Base-by-base conservation (phyloP, 2,329 filamentous ascomycete species). In the Fusarium udum region DNA sequence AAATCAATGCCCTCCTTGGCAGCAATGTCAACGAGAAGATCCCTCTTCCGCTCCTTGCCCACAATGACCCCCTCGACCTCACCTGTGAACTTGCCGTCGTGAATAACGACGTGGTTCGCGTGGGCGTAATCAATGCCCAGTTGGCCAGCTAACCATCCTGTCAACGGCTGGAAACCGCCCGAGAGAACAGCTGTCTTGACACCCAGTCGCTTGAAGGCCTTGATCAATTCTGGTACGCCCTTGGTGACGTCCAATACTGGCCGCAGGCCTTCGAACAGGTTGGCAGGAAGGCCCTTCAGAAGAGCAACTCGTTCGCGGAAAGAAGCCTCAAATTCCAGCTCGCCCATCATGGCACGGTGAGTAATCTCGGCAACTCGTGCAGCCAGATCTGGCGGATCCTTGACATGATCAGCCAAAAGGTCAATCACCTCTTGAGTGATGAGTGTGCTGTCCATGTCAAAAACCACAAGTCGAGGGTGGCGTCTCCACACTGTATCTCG, bases 361-460 rank as follows among this genome's bases (percentile, higher is more conserved):
- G 96, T 99, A 76, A 99, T 98, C 77, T 92, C 90, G 15, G 94
- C 93, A 43, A 99, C 95, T 77, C 93, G 86, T 60, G 91, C 91
- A 76, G 94, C 91, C n/a, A 97, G 88, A 59, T 94, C 93, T 5
- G 89, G 83, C 79, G 88, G 84, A 82, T 93, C 84, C 53, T 84
- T 86, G 77, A 97, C 90, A 42, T 92, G 92, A 61, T 92, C 91
- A 8, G 96, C 96, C 64, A 99, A 92, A 78, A 98, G 91, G 82
- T 99, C 96, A 80, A 99, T 98, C 69, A 98, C 95, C 84, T 99
- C 96, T 82, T 99, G 95, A 61, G 95, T 93, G 80, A 99, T 98
- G 68, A 99, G 88, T 0, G 96, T 99, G 82, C 93, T 96, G 84
- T 99, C 96, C 96, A 99, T 99, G 82, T 99, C 96, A 79, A 99